Evolutionary conservation across 2,329 filamentous ascomycete genomes (phyloP).

Genomic region (Cladorrhinum sp.): DNA sequence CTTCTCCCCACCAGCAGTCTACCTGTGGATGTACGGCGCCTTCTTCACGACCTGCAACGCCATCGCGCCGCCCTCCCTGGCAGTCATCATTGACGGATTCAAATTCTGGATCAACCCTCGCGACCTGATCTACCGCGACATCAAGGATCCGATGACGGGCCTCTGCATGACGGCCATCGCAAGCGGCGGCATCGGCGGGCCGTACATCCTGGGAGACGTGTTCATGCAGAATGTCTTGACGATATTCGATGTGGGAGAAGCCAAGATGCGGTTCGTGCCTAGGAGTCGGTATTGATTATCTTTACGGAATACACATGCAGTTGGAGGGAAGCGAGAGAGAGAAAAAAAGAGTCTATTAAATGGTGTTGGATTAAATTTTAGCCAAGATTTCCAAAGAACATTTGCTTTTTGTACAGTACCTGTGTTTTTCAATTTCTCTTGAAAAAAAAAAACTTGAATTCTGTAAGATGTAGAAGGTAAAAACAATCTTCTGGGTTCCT

Average conservation of each 20-base stretch:
- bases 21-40: constrained; percentile 44
- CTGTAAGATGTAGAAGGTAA: no score
- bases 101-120: constrained; percentile 47
- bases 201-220: constrained; percentile 48
- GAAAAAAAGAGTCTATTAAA: neutral
- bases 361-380: no score
- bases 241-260: constrained; percentile 35
- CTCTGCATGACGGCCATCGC: constrained; percentile 49
- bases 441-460: no score
- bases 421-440: no score
- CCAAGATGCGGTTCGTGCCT: constrained; percentile 30
- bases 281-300: constrained; percentile 10
- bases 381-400: no score
- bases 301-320: no score
- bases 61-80: constrained; percentile 43
- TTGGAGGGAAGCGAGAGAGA: neutral
- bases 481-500: no score
- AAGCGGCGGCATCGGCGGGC: constrained; percentile 40
- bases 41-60: constrained; percentile 51
- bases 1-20: constrained; percentile 47
- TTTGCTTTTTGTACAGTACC: no score
- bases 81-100: constrained; percentile 42
- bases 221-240: constrained; percentile 52
- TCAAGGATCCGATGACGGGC: constrained; percentile 44
- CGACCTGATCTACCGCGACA: constrained; percentile 46